phyloP scores from a whole-genome alignment of 1,139 yeast species.

The Nakaseomyces delphensis region DNA sequence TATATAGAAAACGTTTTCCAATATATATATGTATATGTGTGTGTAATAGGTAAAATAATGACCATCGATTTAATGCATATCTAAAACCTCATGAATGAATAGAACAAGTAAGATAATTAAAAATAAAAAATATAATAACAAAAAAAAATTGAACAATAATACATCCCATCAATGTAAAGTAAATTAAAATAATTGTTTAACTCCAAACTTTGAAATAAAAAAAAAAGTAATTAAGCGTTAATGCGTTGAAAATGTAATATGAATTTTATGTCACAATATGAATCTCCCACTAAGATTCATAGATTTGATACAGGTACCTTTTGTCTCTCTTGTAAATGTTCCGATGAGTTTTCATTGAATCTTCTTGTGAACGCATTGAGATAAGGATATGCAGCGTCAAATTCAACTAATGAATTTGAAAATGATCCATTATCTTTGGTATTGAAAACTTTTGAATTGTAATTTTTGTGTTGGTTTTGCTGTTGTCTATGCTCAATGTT shows the following conservation, averaged over 20 bases:
- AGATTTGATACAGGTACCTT: background rate
- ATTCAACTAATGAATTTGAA: background rate
- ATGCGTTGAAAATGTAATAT: too few species aligned
- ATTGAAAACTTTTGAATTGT: conserved; percentile 4
- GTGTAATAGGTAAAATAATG: background rate
- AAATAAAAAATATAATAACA: background rate
- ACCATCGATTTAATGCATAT: background rate
- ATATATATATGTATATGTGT: too few species aligned
- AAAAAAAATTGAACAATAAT: background rate
- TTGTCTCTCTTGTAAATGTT: background rate
- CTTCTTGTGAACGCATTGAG: background rate
- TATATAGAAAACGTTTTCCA: too few species aligned
- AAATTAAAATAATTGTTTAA: background rate
- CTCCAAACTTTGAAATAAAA: background rate
- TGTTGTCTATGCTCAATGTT: background rate
- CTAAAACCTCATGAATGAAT: background rate
- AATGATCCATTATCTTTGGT: conserved; percentile 4
- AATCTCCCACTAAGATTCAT: background rate
- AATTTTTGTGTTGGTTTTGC: background rate
- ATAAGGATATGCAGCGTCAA: conserved; percentile 3
- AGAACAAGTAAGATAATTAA: background rate
- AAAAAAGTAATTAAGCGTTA: background rate
- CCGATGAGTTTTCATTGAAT: background rate
- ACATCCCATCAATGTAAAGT: background rate
- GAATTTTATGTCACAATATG: too few species aligned